A percentile compares a stretch with the other conserved stretches of the same genome.
phyloP scores from a whole-genome alignment of 305 asterid genomes.

The Galium porrigens region DNA sequence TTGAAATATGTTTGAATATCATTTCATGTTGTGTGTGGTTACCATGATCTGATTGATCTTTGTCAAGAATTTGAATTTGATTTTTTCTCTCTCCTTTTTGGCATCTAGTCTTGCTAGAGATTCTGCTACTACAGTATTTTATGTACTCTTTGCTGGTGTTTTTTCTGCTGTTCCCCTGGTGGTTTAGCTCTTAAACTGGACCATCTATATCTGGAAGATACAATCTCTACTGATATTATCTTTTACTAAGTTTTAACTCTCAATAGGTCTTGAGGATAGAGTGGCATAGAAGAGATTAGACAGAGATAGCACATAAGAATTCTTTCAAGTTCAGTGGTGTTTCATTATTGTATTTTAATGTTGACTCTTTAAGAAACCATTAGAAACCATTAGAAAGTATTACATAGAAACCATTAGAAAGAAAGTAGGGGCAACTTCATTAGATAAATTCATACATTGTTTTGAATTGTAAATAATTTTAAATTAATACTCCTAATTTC shows the following conservation, averaged over 20 bases:
- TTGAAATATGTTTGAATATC: background rate
- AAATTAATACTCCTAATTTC: too few relatives aligned
- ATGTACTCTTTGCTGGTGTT: background rate
- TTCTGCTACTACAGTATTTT: background rate
- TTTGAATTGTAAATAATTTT: too few relatives aligned
- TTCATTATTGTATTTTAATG: background rate
- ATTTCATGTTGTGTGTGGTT: background rate
- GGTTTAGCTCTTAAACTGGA: background rate
- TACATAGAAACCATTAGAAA: background rate
- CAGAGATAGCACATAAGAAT: background rate
- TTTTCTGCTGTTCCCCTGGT: background rate
- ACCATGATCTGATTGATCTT: background rate
- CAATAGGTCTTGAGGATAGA: background rate
- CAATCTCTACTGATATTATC: background rate
- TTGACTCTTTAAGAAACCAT: background rate
- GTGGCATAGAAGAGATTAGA: background rate
- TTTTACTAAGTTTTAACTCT: background rate
- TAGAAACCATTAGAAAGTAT: background rate
- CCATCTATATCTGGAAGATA: background rate
- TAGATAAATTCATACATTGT: too few relatives aligned
- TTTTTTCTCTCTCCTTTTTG: constrained; percentile 3
- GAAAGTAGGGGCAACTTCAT: background rate
- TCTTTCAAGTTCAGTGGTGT: background rate
- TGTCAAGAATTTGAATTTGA: background rate
- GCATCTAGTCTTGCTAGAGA: background rate